These are phyloP conservation scores for Vigna unguiculata DNA, from an alignment of 306 rosid genomes.

Conservation along the genomic window DNA sequence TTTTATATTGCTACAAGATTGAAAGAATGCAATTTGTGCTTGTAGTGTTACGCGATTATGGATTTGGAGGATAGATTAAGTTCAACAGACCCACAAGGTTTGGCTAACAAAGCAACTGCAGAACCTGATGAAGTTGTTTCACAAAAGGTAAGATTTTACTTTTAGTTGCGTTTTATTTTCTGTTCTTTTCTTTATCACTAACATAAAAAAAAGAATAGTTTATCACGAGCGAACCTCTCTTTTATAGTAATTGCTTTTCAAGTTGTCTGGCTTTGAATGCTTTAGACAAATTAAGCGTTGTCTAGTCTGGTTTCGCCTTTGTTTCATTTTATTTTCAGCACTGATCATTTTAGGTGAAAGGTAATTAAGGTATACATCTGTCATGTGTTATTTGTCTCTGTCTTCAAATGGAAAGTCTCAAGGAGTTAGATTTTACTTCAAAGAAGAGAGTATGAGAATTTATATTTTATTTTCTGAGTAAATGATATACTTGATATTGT, in stretches of 20 bases:
- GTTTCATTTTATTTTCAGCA: neutral
- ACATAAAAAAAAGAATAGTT: neutral
- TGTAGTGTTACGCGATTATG: neutral
- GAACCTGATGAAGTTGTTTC: neutral
- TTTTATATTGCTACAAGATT: neutral
- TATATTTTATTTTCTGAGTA: neutral
- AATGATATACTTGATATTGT: too few species aligned
- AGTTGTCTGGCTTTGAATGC: neutral
- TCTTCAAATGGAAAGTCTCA: neutral
- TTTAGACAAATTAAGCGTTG: neutral
- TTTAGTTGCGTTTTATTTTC: constrained; percentile 12
- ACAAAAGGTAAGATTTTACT: constrained; percentile 5
- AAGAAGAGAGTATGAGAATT: constrained; percentile 4
- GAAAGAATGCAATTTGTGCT: constrained; percentile 21
- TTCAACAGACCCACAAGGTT: neutral
- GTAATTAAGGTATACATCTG: neutral
- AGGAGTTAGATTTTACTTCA: constrained; percentile 2
- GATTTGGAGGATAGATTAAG: neutral
- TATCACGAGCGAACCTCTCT: neutral
- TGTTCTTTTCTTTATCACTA: neutral
- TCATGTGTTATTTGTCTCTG: neutral
- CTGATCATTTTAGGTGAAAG: neutral
- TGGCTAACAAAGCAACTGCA: neutral
- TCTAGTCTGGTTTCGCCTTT: neutral
- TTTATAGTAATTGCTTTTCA: constrained; percentile 11